Percentiles rank a stretch among this genome's conserved stretches.
Conservation (phyloP, 345 rosid genomes). For the Salix exigua region DNA sequence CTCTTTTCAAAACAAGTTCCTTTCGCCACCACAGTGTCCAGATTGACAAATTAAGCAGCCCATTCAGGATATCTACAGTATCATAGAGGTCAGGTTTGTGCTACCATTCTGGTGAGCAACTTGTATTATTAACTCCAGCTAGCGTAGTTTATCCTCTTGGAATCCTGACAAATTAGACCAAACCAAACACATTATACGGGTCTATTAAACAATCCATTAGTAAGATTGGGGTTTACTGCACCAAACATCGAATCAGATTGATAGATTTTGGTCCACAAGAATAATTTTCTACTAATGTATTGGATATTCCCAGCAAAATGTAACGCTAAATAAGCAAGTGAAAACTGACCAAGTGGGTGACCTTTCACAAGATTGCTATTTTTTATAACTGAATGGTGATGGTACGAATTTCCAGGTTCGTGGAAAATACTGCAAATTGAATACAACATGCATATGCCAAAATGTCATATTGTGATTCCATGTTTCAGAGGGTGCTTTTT, state of each 20-base stretch:
- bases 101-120: not conserved
- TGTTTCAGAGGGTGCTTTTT: not conserved
- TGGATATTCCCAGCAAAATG: not conserved
- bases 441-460: not conserved
- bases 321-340: not conserved
- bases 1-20: not conserved
- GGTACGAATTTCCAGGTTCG: not conserved
- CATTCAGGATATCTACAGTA: not conserved
- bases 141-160: not conserved
- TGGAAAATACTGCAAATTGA: not conserved
- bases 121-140: too few species aligned
- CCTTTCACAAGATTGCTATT: not conserved
- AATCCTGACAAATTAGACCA: not conserved
- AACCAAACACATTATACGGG: not conserved
- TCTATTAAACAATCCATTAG: too few species aligned
- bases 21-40: conserved; percentile 5
- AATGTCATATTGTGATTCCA: not conserved
- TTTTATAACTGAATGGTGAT: not conserved
- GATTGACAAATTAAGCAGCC: not conserved
- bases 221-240: too few species aligned
- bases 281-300: not conserved
- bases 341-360: not conserved
- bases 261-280: not conserved
- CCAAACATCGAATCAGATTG: not conserved
- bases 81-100: not conserved